Base-by-base conservation (phyloP, 2,329 filamentous ascomycete species). In the Dactylonectria macrodidyma region DNA sequence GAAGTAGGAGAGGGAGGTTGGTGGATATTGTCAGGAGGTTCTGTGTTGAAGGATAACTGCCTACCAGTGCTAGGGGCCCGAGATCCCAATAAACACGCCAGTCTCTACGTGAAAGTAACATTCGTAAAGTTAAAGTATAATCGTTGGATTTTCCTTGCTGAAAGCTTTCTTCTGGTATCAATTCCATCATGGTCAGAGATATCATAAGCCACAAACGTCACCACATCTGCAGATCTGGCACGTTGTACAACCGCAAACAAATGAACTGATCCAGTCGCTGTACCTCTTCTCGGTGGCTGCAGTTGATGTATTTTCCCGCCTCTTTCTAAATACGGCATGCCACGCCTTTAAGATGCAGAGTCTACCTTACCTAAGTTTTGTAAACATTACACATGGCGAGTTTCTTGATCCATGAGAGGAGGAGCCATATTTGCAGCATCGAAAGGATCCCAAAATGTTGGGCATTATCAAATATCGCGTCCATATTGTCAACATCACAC, bases 1-100 rank as follows among this genome's bases (percentile, higher is more conserved):
- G 71, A 55, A 69, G 63, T 10, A 78, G 75, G 12, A 79, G 81
- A 67, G 68, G 61, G n/a, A 76, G 69, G n/a, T n/a, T n/a, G n/a
- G n/a, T n/a, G n/a, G n/a, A n/a, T n/a, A n/a, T n/a, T n/a, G n/a
- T n/a, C n/a, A n/a, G n/a, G n/a, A n/a, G n/a, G n/a, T n/a, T n/a
- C n/a, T n/a, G n/a, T n/a, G n/a, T n/a, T n/a, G n/a, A n/a, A n/a
- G n/a, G n/a, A n/a, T n/a, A n/a, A n/a, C n/a, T n/a, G n/a, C n/a
- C n/a, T n/a, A n/a, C n/a, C n/a, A n/a, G n/a, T n/a, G n/a, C n/a
- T n/a, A n/a, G n/a, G n/a, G n/a, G n/a, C n/a, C n/a, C n/a, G n/a
- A n/a, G n/a, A n/a, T n/a, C n/a, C n/a, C n/a, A n/a, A n/a, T n/a
- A n/a, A n/a, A n/a, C n/a, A n/a, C n/a, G n/a, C n/a, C n/a, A n/a